Conservation (phyloP, 768 basidiomycete species). For the Sistotremastrum suecicum region DNA sequence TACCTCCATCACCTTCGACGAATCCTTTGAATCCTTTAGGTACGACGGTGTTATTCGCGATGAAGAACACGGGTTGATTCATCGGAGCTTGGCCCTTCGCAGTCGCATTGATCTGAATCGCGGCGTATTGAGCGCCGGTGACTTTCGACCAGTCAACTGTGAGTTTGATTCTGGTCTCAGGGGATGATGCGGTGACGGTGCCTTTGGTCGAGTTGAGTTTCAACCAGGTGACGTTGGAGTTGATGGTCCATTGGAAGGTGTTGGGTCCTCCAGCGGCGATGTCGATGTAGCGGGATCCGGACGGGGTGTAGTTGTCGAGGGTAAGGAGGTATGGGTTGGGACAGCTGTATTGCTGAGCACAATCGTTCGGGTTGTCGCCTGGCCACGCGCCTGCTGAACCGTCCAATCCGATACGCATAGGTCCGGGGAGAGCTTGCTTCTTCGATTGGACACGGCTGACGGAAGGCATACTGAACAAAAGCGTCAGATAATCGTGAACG, state of each 20-base stretch:
- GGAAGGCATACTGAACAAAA: conserved; percentile 30
- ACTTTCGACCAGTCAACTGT: conserved; percentile 45
- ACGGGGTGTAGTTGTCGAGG: conserved; percentile 43
- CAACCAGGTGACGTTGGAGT: conserved; percentile 39
- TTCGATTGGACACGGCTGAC: conserved; percentile 36
- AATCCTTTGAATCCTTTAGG: conserved; percentile 41
- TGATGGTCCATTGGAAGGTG: conserved; percentile 40
- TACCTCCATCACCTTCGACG: conserved; percentile 46
- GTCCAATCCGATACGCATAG: conserved; percentile 51
- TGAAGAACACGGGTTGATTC: conserved; percentile 13
- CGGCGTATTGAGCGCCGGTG: conserved; percentile 22
- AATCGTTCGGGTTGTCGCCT: conserved; percentile 51
- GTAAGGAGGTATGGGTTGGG: conserved; percentile 29
- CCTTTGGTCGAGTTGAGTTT: conserved; percentile 32
- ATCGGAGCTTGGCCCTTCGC: conserved; percentile 24
- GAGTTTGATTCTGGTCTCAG: conserved; percentile 40
- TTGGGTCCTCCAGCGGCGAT: conserved; percentile 45
- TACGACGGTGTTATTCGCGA: conserved; percentile 19
- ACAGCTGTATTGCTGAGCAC: conserved; percentile 32
- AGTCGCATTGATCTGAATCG: conserved; percentile 33
- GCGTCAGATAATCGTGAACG: not conserved
- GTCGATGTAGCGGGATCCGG: conserved; percentile 43
- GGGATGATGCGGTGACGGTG: conserved; percentile 28
- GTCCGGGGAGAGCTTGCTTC: conserved; percentile 45
- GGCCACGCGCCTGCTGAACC: conserved; percentile 55